These are phyloP conservation scores for Aspergillus clavatus DNA, from an alignment of 2,329 filamentous ascomycete genomes.

Conservation along the genomic window DNA sequence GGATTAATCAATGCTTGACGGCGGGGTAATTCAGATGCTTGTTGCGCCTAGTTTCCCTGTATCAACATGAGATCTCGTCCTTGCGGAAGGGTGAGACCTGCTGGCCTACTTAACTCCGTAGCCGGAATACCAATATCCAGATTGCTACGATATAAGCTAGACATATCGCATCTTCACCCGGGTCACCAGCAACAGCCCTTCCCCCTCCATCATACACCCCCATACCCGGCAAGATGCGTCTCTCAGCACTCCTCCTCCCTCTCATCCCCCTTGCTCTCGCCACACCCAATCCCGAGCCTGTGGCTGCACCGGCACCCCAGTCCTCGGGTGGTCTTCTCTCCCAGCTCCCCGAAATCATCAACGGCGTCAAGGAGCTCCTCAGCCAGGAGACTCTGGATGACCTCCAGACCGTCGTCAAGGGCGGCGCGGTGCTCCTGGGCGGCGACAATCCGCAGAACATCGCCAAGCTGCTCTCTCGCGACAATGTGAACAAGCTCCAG, in stretches of 20 bases:
- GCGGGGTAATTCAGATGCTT: background rate
- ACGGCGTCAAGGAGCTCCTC: slow-evolving; percentile 25
- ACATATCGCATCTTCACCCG: background rate
- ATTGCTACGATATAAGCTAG: too few relatives aligned
- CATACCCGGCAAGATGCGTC: slow-evolving; percentile 8
- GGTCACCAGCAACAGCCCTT: background rate
- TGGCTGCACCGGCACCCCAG: slow-evolving; percentile 19
- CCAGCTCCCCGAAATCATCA: slow-evolving; percentile 23
- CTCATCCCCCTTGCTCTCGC: slow-evolving; percentile 17
- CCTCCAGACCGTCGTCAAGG: slow-evolving; percentile 22
- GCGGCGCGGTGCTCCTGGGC: slow-evolving; percentile 27
- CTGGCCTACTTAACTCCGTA: too few relatives aligned
- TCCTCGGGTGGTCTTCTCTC: slow-evolving; percentile 20
- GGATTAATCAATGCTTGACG: background rate
- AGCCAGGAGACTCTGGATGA: slow-evolving; percentile 22
- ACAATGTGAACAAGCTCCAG: slow-evolving; percentile 22
- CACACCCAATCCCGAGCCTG: slow-evolving; percentile 14
- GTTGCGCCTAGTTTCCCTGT: too few relatives aligned
- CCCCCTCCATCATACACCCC: background rate
- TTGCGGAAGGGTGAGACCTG: too few relatives aligned
- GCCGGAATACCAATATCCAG: too few relatives aligned
- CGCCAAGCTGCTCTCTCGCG: slow-evolving; percentile 20
- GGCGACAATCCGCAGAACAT: slow-evolving; percentile 26
- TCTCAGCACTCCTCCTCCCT: slow-evolving; percentile 21
- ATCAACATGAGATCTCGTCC: background rate